Base-by-base conservation (phyloP, 257 asterid species). In the Capsicum pubescens region DNA sequence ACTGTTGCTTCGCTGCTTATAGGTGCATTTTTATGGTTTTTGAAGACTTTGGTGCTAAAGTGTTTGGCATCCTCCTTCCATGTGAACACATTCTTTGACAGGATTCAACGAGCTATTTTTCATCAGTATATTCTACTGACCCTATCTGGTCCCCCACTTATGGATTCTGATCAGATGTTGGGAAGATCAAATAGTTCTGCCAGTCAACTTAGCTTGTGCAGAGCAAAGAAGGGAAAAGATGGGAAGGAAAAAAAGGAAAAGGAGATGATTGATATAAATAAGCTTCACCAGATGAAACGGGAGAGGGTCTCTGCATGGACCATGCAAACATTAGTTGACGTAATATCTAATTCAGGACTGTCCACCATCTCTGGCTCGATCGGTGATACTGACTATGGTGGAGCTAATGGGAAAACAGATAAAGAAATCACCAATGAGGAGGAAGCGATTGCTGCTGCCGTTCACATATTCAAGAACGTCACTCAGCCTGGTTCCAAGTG, bases 221-320 rank as follows among this genome's bases (percentile, higher is more conserved):
- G 87, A 66, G 81, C 87, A 3, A 92, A 87, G 85, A 90, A 84
- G 79, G 97, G 91, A 7, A 92, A 90, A 67, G 92, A 88, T 64
- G 98, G 94, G 17, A 90, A 89, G 82, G 90, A 85, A 69, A 89
- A 90, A 89, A 87, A 92, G 87, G 86, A 76, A 84, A 90, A 89
- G 63, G 86, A 82, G 64, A 89, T 85, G 46, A 88, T 93, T 26
- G 95, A 95, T 87, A 88, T 95, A 63, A 90, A 87, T 81, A 91
- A 92, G 83, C 93, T 94, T 46, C 95, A 94, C 77, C 88, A 83
- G 83, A 94, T 95, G 97, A 95, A 92, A 87, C 93, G 89, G 67
- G 97, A 90, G 42, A 95, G 93, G 88, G 99, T 95, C 78, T 89
- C 98, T 6, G 93, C 99, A n/a, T 93, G 97, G 97, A 95, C 99